Evolutionary conservation across 2,329 filamentous ascomycete species (phyloP).

Genomic region (Diaporthe caulivora): DNA sequence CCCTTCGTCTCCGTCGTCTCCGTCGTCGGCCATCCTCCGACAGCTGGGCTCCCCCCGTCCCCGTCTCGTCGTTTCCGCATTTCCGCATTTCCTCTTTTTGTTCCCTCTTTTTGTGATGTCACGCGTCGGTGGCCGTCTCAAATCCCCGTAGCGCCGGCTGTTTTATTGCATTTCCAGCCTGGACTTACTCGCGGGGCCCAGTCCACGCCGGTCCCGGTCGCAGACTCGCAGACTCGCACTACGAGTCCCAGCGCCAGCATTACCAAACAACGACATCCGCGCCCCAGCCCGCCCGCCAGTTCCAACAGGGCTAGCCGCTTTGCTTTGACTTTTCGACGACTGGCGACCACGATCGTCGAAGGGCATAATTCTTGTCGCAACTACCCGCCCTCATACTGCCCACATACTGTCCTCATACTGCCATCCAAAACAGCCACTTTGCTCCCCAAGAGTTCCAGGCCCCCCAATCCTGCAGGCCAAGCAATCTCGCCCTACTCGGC

Average conservation of each 20-base stretch:
- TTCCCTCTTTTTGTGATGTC: slow-evolving; percentile 18
- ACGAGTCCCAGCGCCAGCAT: slow-evolving; percentile 10
- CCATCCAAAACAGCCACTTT: neutral
- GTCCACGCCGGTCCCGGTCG: slow-evolving; percentile 36
- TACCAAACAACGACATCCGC: slow-evolving; percentile 20
- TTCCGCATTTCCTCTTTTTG: slow-evolving; percentile 6
- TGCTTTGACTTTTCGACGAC: neutral
- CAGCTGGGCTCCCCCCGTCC: neutral
- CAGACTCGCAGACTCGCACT: slow-evolving; percentile 7
- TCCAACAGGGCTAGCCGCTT: neutral
- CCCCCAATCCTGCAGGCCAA: slow-evolving; percentile 16
- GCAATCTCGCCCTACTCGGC: neutral
- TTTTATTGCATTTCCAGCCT: slow-evolving; percentile 12
- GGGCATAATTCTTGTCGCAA: neutral
- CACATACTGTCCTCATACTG: neutral
- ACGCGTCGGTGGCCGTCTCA: slow-evolving; percentile 13
- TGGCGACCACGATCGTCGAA: neutral
- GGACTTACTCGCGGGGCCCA: slow-evolving; percentile 34
- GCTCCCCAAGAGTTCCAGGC: neutral
- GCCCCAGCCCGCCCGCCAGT: neutral
- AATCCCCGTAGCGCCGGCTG: slow-evolving; percentile 30
- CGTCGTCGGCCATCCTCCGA: slow-evolving; percentile 26
- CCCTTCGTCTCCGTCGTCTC: neutral
- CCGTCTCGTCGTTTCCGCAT: neutral
- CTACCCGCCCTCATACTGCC: neutral